Evolutionary conservation across 495 filamentous ascomycete species (phyloP), one percentile per base, ranked within the genome.

Genomic region (Bryoglossum gracile): DNA sequence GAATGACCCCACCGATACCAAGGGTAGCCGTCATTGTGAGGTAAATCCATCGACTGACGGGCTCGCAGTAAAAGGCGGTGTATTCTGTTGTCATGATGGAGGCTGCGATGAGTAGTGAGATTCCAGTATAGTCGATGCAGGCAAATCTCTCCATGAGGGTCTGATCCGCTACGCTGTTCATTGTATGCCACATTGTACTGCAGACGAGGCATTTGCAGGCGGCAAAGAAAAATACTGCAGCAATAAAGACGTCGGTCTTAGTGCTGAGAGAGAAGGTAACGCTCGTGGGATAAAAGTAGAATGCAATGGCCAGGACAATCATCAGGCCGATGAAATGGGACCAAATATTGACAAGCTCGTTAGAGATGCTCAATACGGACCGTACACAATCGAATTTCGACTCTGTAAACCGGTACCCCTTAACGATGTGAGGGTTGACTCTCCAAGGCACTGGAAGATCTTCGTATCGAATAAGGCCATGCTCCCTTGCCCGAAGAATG

Each of bases 11-110:
- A 43, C 80, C 87, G 48, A 95, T 69, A 21, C 92, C 91, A 13
- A 99, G 75, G 14, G 81, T 64, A 55, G 86, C 81, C 5, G 92
- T 97, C 16, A 83, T 72, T 33, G 76, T 67, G 63, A 99, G 90
- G 68, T 96, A 98, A 22, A 80, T 70, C 78, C 84, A 94, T 25
- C 89, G 87, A 48, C 83, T 87, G 26, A 83, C 62, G 5, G 92
- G 91, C 54, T 99, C 94, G 66, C 91, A 94, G 65, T 99, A 97
- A 67, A 99, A 97, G 28, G 91, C 92, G 3, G 94, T 95, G 67
- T 96, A 97, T 63, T 99, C 92, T 44, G 87, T 94, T 3, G 92
- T 95, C 80, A 97, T 90, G 67, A 99, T 97, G 34, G 88, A 94
- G 18, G 92, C 87, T 8, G 92, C 94, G 37, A 99, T 91, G 18